Evolutionary conservation across 768 basidiomycete genomes (phyloP).

Genomic region (Agaricus blazei): DNA sequence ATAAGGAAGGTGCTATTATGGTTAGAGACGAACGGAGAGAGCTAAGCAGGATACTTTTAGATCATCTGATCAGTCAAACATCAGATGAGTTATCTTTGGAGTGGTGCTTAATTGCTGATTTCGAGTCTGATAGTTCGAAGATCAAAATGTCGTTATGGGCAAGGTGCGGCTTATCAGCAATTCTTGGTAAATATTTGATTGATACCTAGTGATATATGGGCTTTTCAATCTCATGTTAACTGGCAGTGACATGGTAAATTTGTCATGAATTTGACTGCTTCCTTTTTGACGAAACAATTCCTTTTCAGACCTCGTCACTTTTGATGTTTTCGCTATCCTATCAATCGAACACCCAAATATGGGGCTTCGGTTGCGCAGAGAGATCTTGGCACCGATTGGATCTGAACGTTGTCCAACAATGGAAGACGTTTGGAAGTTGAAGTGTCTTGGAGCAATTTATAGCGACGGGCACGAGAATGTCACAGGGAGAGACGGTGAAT

Average conservation of each 20-base stretch:
- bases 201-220: background rate
- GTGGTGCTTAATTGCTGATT: background rate
- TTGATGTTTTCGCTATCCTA: background rate
- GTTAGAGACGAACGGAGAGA: background rate
- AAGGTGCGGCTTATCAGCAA: background rate
- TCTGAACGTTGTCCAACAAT: background rate
- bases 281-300: too few relatives aligned
- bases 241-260: background rate
- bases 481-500: background rate
- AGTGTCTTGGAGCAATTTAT: background rate
- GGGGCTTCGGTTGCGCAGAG: background rate
- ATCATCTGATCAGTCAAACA: slow-evolving; percentile 13
- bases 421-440: background rate
- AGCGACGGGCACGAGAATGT: too few relatives aligned
- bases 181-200: too few relatives aligned
- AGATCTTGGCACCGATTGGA: background rate
- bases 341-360: background rate
- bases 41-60: slow-evolving; percentile 9
- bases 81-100: background rate
- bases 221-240: background rate
- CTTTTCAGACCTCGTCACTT: background rate
- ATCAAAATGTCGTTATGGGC: background rate
- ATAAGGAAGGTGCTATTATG: slow-evolving; percentile 10
- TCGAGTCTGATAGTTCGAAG: background rate
- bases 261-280: too few relatives aligned